Conservation (phyloP, 805 yeast species). For the Barnettozyma vustinii region DNA sequence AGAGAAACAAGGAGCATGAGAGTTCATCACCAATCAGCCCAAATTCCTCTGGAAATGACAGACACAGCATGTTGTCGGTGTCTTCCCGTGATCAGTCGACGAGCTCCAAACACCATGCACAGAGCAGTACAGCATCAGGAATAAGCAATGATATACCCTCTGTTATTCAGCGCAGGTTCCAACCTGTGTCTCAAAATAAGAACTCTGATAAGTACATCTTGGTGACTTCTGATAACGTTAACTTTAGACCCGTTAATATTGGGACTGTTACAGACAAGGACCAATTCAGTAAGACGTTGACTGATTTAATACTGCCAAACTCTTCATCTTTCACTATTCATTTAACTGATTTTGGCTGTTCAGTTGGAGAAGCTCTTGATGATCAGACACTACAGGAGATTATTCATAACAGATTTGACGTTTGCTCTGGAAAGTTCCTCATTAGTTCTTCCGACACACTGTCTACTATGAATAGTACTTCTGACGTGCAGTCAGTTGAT, state of each 20-base stretch:
- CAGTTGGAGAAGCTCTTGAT: conserved; percentile 51
- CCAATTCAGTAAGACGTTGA: conserved; percentile 36
- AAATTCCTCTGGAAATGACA: conserved; percentile 5
- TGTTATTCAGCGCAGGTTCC: conserved; percentile 31
- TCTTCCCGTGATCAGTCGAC: conserved; percentile 2
- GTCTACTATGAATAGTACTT: conserved; percentile 32
- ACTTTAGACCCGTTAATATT: conserved; percentile 46
- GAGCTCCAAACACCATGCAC: neutral
- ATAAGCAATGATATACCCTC: conserved; percentile 11
- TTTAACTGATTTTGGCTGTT: conserved; percentile 63
- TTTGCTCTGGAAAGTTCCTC: conserved; percentile 31
- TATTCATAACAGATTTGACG: conserved; percentile 30
- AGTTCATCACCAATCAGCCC: conserved; percentile 20
- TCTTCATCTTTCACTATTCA: conserved; percentile 36
- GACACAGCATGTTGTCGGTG: conserved; percentile 6
- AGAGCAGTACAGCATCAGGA: conserved; percentile 2
- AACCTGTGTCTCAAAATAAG: conserved; percentile 31
- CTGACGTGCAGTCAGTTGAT: conserved; percentile 51
- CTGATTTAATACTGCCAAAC: conserved; percentile 29
- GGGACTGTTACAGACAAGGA: conserved; percentile 26
- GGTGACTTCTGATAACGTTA: conserved; percentile 57
- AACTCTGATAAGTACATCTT: conserved; percentile 39
- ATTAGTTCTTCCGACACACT: conserved; percentile 29
- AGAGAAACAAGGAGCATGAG: neutral
- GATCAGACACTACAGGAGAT: conserved; percentile 39